Conservation (phyloP, 306 rosid species). For the Citrullus mucosospermus region DNA sequence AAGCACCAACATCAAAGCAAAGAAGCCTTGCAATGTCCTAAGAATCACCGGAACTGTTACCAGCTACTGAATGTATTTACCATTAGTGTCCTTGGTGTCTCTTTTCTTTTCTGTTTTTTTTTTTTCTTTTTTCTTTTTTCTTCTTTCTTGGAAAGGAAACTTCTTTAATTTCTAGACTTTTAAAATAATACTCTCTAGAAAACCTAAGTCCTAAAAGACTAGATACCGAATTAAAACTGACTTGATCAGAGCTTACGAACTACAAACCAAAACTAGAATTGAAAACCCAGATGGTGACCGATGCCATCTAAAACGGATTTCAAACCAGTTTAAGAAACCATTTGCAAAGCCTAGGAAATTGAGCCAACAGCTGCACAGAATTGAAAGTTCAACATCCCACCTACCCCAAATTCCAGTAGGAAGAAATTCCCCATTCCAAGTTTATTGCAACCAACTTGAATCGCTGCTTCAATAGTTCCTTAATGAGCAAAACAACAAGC, state of each 20-base stretch:
- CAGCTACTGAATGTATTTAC: not conserved
- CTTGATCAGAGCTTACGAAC: not conserved
- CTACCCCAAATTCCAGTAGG: not conserved
- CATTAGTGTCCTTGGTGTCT: not conserved
- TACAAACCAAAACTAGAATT: not conserved
- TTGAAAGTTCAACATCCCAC: not conserved
- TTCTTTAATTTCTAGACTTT: too few species aligned
- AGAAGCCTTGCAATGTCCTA: not conserved
- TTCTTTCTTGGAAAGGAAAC: too few species aligned
- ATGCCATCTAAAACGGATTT: not conserved
- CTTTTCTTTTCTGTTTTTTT: too few species aligned
- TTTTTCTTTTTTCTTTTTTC: too few species aligned
- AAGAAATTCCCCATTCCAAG: not conserved
- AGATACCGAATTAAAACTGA: too few species aligned
- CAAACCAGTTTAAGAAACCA: not conserved
- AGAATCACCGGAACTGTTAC: not conserved
- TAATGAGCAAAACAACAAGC: not conserved
- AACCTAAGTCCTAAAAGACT: too few species aligned
- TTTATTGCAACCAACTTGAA: not conserved
- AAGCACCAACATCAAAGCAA: not conserved
- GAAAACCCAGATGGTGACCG: not conserved
- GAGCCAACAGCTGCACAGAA: not conserved
- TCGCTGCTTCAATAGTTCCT: not conserved
- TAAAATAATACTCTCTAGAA: too few species aligned
- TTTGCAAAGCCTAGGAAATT: not conserved